phyloP scores from a whole-genome alignment of 2,329 filamentous ascomycete genomes.

The Cercospora beticola region DNA sequence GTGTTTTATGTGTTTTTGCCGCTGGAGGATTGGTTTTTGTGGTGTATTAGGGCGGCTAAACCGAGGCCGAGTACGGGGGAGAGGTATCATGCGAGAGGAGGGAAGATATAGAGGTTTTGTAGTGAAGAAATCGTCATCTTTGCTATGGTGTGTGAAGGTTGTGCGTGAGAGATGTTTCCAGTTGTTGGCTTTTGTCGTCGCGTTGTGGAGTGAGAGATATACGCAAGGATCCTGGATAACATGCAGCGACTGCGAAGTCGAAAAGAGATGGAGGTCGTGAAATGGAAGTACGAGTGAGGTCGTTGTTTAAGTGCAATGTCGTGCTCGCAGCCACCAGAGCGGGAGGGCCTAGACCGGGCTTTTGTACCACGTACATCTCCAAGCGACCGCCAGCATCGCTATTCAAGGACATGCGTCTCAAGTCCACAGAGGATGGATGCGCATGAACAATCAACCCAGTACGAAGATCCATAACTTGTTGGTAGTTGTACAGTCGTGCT shows the following conservation, averaged over 20 bases:
- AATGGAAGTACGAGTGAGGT: neutral
- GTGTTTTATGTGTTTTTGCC: constrained; percentile 53
- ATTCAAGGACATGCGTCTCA: neutral
- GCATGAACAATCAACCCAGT: neutral
- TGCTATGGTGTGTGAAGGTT: neutral
- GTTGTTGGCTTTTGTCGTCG: neutral
- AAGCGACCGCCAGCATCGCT: neutral
- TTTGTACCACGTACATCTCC: neutral
- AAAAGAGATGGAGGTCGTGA: neutral
- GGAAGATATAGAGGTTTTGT: constrained; percentile 14
- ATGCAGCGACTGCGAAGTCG: neutral
- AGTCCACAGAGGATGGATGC: neutral
- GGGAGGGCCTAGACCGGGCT: neutral
- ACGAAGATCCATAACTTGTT: neutral
- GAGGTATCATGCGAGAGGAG: constrained; percentile 36
- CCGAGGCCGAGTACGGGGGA: constrained; percentile 55
- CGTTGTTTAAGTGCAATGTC: neutral
- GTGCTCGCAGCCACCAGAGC: neutral
- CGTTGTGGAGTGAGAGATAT: neutral
- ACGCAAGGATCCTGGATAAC: neutral
- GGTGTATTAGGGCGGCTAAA: constrained; percentile 51
- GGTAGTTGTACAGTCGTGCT: neutral
- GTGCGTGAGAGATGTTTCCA: neutral
- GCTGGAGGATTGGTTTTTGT: constrained; percentile 52
- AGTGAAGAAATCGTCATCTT: neutral